Evolutionary conservation across 257 asterid genomes (phyloP).

Genomic region (Forsythia suspensa): DNA sequence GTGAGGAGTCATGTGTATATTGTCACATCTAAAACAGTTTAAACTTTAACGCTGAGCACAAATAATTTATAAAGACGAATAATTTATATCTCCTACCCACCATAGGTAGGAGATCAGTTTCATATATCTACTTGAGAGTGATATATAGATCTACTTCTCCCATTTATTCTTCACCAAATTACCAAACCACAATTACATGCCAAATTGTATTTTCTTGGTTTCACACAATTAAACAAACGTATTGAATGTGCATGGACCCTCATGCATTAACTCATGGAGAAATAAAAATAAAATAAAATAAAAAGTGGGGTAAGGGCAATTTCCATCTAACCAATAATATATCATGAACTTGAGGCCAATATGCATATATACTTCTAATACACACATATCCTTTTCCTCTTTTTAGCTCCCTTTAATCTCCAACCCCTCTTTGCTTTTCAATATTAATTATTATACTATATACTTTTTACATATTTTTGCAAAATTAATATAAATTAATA

Average conservation of each 20-base stretch:
- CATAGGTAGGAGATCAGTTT: too few relatives aligned
- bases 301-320: background rate
- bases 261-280: slow-evolving; percentile 52
- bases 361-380: slow-evolving; percentile 34
- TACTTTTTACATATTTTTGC: background rate
- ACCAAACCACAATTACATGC: background rate
- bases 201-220: slow-evolving; percentile 20
- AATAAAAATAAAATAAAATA: slow-evolving; percentile 14
- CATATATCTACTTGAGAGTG: background rate
- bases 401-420: slow-evolving; percentile 13
- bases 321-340: slow-evolving; percentile 7
- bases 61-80: too few relatives aligned
- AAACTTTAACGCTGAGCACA: too few relatives aligned
- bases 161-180: background rate
- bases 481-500: background rate
- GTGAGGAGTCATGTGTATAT: background rate
- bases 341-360: slow-evolving; percentile 48
- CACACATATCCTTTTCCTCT: slow-evolving; percentile 24
- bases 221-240: slow-evolving; percentile 31
- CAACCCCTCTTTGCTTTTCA: slow-evolving; percentile 17
- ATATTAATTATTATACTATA: background rate
- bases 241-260: slow-evolving; percentile 63
- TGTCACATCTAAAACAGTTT: background rate
- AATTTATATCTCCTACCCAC: too few relatives aligned
- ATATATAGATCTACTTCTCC: background rate